phyloP scores from a whole-genome alignment of 169 alveolate species.

The Cryptosporidium parvum region DNA sequence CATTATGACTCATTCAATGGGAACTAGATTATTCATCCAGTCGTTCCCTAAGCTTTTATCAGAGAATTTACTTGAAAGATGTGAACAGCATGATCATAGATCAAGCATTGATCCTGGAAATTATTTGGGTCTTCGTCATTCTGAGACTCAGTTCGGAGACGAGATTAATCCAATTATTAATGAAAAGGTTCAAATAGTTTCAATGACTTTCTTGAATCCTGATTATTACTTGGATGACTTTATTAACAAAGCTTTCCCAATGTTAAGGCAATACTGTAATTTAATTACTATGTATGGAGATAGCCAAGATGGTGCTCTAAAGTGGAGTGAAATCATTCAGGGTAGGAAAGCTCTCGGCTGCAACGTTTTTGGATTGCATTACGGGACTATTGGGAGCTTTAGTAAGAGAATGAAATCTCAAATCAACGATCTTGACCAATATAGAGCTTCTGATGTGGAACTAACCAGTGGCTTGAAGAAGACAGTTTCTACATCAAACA shows the following conservation, averaged over 20 bases:
- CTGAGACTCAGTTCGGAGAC: constrained; percentile 28
- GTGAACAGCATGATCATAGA: constrained; percentile 77
- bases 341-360: constrained; percentile 81
- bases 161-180: not conserved
- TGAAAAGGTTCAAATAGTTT: constrained; percentile 78
- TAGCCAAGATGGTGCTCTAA: constrained; percentile 84
- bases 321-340: constrained; percentile 82
- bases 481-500: not conserved
- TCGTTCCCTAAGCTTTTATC: constrained; percentile 81
- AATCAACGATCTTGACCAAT: constrained; percentile 36
- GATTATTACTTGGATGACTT: constrained; percentile 83
- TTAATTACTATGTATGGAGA: constrained; percentile 89
- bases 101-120: constrained; percentile 23
- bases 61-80: constrained; percentile 77
- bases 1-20: constrained; percentile 86
- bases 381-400: not conserved
- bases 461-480: not conserved
- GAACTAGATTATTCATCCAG: constrained; percentile 84
- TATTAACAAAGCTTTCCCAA: constrained; percentile 84
- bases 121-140: constrained; percentile 22
- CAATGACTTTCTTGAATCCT: constrained; percentile 86
- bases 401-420: constrained; percentile 10
- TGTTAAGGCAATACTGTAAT: constrained; percentile 86
- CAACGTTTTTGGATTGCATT: constrained; percentile 79
- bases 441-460: constrained; percentile 15